A percentile compares a stretch with the other conserved stretches of the same genome.
Evolutionary conservation across 2,329 filamentous ascomycete species (phyloP).

Genomic region (Pyrenophora teres): DNA sequence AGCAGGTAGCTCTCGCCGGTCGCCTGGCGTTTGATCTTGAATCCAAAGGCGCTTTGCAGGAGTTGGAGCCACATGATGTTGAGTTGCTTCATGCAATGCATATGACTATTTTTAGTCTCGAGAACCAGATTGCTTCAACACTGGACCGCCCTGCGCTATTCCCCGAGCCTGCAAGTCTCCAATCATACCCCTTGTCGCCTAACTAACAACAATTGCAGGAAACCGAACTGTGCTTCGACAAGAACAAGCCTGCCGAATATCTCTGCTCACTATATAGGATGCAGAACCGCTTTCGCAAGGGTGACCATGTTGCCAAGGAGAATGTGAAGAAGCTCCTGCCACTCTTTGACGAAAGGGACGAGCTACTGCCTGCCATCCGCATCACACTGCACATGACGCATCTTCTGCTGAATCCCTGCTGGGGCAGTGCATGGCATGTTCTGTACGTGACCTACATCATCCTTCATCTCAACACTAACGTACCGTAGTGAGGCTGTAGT

Average conservation of each 20-base stretch:
- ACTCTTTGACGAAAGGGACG: slow-evolving; percentile 28
- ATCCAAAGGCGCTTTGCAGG: slow-evolving; percentile 32
- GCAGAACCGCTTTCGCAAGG: slow-evolving; percentile 44
- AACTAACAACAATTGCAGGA: slow-evolving; percentile 25
- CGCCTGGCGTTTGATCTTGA: slow-evolving; percentile 42
- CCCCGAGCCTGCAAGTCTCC: slow-evolving; percentile 39
- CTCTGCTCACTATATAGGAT: slow-evolving; percentile 44
- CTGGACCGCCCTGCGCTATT: slow-evolving; percentile 43
- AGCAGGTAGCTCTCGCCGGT: slow-evolving; percentile 44
- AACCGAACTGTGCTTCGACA: slow-evolving; percentile 37
- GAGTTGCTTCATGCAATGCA: slow-evolving; percentile 39
- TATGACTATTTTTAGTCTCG: slow-evolving; percentile 43
- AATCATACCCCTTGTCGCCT: neutral
- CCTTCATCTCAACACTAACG: neutral
- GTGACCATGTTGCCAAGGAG: slow-evolving; percentile 27
- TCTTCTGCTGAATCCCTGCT: slow-evolving; percentile 39
- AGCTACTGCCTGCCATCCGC: slow-evolving; percentile 35
- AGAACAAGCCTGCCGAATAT: slow-evolving; percentile 35
- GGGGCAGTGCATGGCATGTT: slow-evolving; percentile 39
- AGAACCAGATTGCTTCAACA: slow-evolving; percentile 44
- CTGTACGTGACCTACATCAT: slow-evolving; percentile 8
- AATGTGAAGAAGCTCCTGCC: slow-evolving; percentile 33
- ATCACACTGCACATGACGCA: slow-evolving; percentile 41
- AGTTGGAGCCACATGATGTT: slow-evolving; percentile 26
- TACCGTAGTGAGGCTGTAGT: slow-evolving; percentile 39